A percentile compares a stretch with the other conserved stretches of the same genome.
These are phyloP conservation scores for Bruguiera parviflora DNA, from an alignment of 345 rosid genomes.

Conservation along the genomic window DNA sequence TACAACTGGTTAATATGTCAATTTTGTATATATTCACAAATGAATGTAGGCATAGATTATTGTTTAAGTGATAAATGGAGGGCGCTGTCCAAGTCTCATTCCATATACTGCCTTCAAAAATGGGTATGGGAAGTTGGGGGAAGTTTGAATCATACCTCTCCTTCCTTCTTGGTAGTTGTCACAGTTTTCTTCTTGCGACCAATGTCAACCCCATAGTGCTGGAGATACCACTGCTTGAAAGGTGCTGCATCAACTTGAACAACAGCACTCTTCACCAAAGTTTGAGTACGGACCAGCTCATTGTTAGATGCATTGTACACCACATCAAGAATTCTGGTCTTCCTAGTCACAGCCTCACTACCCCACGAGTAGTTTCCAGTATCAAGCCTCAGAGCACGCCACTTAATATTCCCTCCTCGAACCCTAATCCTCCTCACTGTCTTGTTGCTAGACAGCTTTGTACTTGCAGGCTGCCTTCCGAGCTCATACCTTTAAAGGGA, in stretches of 20 bases:
- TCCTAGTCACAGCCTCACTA: conserved; percentile 79
- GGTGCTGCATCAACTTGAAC: conserved; percentile 75
- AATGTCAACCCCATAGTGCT: conserved; percentile 68
- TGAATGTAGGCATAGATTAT: too few species aligned
- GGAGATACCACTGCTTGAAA: conserved; percentile 66
- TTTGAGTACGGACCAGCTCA: conserved; percentile 80
- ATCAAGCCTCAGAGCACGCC: conserved; percentile 84
- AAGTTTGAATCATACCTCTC: conserved; percentile 37
- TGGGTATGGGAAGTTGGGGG: too few species aligned
- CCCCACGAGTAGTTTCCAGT: conserved; percentile 92
- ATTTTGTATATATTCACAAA: too few species aligned
- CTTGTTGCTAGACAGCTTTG: conserved; percentile 80
- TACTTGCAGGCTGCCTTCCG: conserved; percentile 82
- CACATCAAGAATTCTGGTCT: conserved; percentile 78
- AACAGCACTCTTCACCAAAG: conserved; percentile 70
- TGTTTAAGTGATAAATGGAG: too few species aligned
- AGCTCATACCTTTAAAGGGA: conserved; percentile 60
- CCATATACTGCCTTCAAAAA: too few species aligned
- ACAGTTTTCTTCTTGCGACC: conserved; percentile 71
- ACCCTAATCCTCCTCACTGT: conserved; percentile 81
- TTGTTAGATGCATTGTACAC: conserved; percentile 89
- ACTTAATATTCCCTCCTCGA: conserved; percentile 82
- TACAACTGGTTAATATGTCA: too few species aligned
- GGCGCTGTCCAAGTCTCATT: too few species aligned
- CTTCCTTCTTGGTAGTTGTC: conserved; percentile 47